Evolutionary conservation across 139 green algal species (phyloP), one percentile per base, ranked within the genome.

Genomic region (Dunaliella sp.): DNA sequence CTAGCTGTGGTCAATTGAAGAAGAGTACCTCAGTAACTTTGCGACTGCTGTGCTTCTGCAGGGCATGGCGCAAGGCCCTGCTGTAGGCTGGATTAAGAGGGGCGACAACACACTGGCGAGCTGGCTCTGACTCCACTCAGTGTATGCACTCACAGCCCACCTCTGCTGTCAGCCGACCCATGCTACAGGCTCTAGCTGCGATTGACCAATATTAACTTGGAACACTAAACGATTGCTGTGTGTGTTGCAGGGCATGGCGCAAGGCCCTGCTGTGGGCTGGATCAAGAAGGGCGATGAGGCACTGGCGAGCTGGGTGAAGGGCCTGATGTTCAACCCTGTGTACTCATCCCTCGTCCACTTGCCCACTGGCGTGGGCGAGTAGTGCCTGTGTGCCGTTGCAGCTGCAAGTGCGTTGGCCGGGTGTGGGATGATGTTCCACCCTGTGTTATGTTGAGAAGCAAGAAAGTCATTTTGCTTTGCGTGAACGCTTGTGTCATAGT

Each of bases 291-390:
- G 84, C 0, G 84, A 90, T 26, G 84, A 82, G n/a, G 58, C 26
- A 25, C 83, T 90, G n/a, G 24, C 36, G 1, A 38, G 37, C 7
- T 90, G 84, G 84, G 85, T 93, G 80, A 21, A 24, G 1, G 26
- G 28, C 12, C 76, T 58, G 48, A 94, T 92, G 91, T 94, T 90
- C 81, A 80, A 38, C 22, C 91, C 91, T 1, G 48, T 87, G 31
- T 93, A 94, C 81, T 57, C 34, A n/a, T 83, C 86, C 22, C 78
- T 93, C 37, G 90, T 88, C 26, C 87, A 92, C 48, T 76, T 91
- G 82, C 88, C 84, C 3, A 33, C 21, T 0, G 90, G 90, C 77
- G 77, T 91, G 77, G 57, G 36, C 0, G 87, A 92, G 77, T 93
- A 75, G 74, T 36, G 74, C 25, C 31, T 80, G 22, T n/a, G 28